Conservation (phyloP, 495 filamentous ascomycete genomes). For the Aspergillus incahuasiensis region DNA sequence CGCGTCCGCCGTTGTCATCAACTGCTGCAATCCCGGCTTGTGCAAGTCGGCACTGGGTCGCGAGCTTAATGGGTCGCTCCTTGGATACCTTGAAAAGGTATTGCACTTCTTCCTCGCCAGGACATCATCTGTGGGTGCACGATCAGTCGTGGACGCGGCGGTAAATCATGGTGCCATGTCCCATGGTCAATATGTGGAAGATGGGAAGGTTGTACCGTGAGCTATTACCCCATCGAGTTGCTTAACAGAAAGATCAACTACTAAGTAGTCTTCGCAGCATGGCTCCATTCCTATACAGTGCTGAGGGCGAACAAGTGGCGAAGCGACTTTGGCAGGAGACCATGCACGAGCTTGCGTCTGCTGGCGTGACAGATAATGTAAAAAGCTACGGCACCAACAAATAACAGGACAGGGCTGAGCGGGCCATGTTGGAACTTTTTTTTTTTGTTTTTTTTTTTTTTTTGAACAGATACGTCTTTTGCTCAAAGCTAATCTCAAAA, state of each 20-base stretch:
- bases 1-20: slow-evolving; percentile 15
- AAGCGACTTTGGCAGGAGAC: slow-evolving; percentile 8
- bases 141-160: slow-evolving; percentile 13
- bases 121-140: slow-evolving; percentile 13
- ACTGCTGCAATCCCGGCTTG: slow-evolving; percentile 17
- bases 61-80: slow-evolving; percentile 4
- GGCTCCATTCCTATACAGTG: slow-evolving; percentile 6
- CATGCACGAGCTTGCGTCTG: slow-evolving; percentile 6
- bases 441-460: too few species aligned
- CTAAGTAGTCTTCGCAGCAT: background rate
- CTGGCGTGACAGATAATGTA: background rate
- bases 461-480: too few species aligned
- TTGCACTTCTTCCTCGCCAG: slow-evolving; percentile 2
- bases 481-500: too few species aligned
- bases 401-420: too few species aligned
- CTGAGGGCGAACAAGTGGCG: slow-evolving; percentile 3
- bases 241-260: too few species aligned
- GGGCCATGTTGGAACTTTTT: too few species aligned
- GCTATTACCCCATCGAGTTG: background rate
- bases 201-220: slow-evolving; percentile 15
- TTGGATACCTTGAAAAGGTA: slow-evolving; percentile 1
- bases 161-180: slow-evolving; percentile 8
- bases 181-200: slow-evolving; percentile 18
- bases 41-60: slow-evolving; percentile 8
- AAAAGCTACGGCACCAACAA: background rate